Evolutionary conservation across 805 yeast species (phyloP).

Genomic region (Myxozyma lipomycoides): DNA sequence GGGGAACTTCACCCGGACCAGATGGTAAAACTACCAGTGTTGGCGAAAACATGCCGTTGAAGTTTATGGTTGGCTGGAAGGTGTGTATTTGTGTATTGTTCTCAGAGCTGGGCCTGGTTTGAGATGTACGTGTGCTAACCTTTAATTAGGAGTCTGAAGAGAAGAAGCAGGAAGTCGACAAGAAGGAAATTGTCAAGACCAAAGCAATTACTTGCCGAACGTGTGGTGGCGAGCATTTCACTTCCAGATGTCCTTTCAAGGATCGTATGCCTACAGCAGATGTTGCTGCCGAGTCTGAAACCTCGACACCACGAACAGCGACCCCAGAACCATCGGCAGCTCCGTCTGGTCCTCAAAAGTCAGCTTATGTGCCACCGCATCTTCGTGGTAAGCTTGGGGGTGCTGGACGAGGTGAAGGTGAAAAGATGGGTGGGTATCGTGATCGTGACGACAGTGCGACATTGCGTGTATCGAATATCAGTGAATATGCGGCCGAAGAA

Average conservation of each 20-base stretch:
- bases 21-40: constrained; percentile 82
- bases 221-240: constrained; percentile 92
- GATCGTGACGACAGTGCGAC: constrained; percentile 85
- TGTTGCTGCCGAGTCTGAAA: constrained; percentile 36
- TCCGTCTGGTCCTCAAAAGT: constrained; percentile 34
- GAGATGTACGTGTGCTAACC: neutral
- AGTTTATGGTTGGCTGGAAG: constrained; percentile 48
- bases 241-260: constrained; percentile 93
- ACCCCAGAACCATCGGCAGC: constrained; percentile 36
- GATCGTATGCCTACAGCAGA: constrained; percentile 66
- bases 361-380: constrained; percentile 61
- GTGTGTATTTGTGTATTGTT: constrained; percentile 1
- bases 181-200: constrained; percentile 48
- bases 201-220: constrained; percentile 67
- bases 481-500: constrained; percentile 77
- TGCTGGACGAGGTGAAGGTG: constrained; percentile 38
- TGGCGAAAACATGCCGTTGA: constrained; percentile 77
- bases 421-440: constrained; percentile 12
- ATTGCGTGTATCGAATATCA: constrained; percentile 85
- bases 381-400: constrained; percentile 45
- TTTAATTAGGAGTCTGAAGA: constrained; percentile 53
- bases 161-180: constrained; percentile 61
- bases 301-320: constrained; percentile 22
- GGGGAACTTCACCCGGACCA: constrained; percentile 72
- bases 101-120: no score